These are phyloP conservation scores for Podaxis sp. DNA, from an alignment of 768 basidiomycete species.

Conservation along the genomic window DNA sequence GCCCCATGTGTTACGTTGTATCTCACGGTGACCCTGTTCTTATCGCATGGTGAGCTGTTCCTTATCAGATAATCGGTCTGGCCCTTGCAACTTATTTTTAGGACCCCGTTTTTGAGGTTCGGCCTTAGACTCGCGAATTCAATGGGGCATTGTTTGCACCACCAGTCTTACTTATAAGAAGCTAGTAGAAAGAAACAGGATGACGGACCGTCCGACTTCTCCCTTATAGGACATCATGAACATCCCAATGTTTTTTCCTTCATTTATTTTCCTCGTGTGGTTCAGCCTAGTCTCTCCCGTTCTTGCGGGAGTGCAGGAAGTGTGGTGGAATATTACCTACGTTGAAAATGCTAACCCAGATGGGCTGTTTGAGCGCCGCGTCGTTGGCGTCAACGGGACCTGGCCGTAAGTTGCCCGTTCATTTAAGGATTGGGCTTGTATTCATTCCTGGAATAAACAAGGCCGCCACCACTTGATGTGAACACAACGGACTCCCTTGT, in stretches of 20 bases:
- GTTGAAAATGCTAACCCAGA: slow-evolving; percentile 81
- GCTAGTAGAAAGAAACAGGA: neutral
- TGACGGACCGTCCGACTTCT: neutral
- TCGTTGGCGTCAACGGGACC: slow-evolving; percentile 85
- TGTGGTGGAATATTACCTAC: slow-evolving; percentile 93
- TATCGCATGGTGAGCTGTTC: slow-evolving; percentile 2
- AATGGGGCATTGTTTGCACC: neutral
- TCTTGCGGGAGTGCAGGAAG: slow-evolving; percentile 66
- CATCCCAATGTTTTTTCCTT: neutral
- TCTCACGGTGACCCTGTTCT: neutral
- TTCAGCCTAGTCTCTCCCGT: slow-evolving; percentile 35
- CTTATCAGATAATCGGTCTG: slow-evolving; percentile 11
- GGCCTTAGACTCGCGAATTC: neutral
- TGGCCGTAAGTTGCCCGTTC: slow-evolving; percentile 74
- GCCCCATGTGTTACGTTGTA: neutral
- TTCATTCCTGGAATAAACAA: slow-evolving; percentile 24
- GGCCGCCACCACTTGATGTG: slow-evolving; percentile 81
- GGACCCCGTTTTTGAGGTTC: neutral
- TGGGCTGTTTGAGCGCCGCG: slow-evolving; percentile 71
- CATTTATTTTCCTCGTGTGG: slow-evolving; percentile 28
- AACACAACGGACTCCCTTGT: slow-evolving; percentile 68
- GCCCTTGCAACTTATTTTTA: neutral
- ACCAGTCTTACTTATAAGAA: neutral
- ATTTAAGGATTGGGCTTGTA: neutral
- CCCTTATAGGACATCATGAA: slow-evolving; percentile 1